Base-by-base conservation (phyloP, 2,329 filamentous ascomycete species). In the Exophiala sideris region DNA sequence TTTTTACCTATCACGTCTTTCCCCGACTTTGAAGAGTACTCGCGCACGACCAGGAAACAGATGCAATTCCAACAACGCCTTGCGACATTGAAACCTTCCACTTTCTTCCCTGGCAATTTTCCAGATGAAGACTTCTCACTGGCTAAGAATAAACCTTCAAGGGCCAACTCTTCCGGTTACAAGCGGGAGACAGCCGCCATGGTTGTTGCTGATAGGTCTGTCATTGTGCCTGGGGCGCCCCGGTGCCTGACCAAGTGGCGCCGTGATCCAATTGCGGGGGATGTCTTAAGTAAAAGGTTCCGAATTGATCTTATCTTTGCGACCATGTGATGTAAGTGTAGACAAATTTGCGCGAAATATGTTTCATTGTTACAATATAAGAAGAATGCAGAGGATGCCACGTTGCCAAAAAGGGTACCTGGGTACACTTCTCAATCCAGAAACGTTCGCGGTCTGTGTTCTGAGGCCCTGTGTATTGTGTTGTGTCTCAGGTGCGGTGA, bases 251-350 rank as follows among this genome's bases (percentile, higher is more conserved):
- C 39, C 21, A n/a, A 52, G 50, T 47, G 50, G 42, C 50, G 32
- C 41, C 21, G 18, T 35, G 39, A 47, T 55, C 56, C 51, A 55
- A 55, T 58, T 58, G 56, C 52, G 51, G 56, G 56, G 56, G 51
- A 57, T 42, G 51, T 29, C 36, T 16, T 54, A 44, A 36, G 42
- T 47, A 54, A 57, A 52, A 48, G 46, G 50, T 48, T 35, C 46
- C 51, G 47, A 50, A 54, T 47, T 50, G 42, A 29, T 52, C 42
- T 35, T n/a, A 32, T 34, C 20, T 42, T 46, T 51, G 44, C 45
- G 45, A 21, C 50, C 50, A 44, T 53, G 54, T 57, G 54, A 57
- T 57, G 54, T 32, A 56, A 44, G 40, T 12, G 16, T 36, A 20
- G 36, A 33, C 51, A 57, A 57, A 51, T 35, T 54, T 54, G 53